Percentiles rank a stretch among this genome's conserved stretches.
phyloP scores from a whole-genome alignment of 139 green algal genomes.

The Picochlorum sp. region DNA sequence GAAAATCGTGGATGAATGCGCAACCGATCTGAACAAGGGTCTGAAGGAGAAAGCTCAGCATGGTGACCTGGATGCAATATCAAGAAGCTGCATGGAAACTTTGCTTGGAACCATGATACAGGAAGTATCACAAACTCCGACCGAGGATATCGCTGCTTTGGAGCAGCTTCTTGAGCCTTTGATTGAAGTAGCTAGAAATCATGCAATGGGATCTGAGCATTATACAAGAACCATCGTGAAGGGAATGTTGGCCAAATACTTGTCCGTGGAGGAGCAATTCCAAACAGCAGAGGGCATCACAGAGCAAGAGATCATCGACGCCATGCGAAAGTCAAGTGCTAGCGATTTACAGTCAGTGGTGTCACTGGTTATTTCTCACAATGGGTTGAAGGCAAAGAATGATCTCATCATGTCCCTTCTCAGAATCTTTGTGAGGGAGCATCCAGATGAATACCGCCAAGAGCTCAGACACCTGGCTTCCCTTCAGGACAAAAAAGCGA shows the following conservation, averaged over 20 bases:
- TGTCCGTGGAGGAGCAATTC: conserved; percentile 49
- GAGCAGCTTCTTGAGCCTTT: conserved; percentile 50
- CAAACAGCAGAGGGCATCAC: conserved; percentile 38
- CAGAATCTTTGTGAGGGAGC: conserved; percentile 60
- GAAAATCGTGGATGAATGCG: conserved; percentile 33
- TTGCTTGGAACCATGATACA: conserved; percentile 31
- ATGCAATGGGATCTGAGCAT: conserved; percentile 51
- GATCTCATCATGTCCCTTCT: conserved; percentile 72
- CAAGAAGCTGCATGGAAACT: conserved; percentile 8
- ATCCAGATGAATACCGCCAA: conserved; percentile 58
- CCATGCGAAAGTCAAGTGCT: conserved; percentile 59
- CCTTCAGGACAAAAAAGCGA: conserved; percentile 38
- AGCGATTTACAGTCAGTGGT: conserved; percentile 61
- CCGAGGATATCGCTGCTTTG: conserved; percentile 35
- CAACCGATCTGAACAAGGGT: conserved; percentile 27
- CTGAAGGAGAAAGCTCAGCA: neutral
- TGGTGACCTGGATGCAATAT: neutral
- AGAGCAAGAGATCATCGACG: conserved; percentile 84
- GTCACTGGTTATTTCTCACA: conserved; percentile 77
- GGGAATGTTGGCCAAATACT: conserved; percentile 68
- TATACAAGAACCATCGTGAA: conserved; percentile 41
- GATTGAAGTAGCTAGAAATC: conserved; percentile 44
- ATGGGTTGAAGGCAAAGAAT: conserved; percentile 61
- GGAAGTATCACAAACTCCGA: conserved; percentile 15
- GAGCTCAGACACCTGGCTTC: conserved; percentile 67